Evolutionary conservation across 78 protist species (phyloP), one percentile per base, ranked within the genome.

Genomic region (Andalucia godoyi): DNA sequence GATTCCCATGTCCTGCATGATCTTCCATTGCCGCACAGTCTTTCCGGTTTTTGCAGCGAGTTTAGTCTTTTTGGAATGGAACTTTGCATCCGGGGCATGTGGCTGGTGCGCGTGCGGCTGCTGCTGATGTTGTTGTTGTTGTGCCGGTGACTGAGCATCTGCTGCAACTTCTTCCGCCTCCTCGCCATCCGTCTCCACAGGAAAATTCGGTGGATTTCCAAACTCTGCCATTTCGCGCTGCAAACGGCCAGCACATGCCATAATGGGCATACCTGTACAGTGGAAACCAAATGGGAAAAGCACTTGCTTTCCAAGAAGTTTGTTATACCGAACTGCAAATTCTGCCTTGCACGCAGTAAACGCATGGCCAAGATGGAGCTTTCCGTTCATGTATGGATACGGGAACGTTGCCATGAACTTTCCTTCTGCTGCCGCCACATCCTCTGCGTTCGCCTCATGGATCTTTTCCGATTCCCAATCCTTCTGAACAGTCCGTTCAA

Each of bases 301-400:
- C 21, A 64, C 79, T 17, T 78, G 13, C 80, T 87, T 77, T 33
- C 99, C 99, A 51, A 72, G 58, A 66, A 96, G 54, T 13, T 92
- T 80, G 73, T 92, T 74, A 69, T 76, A 98, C 50, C 93, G 81
- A 29, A 76, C 90, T 23, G 91, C 87, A 60, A 93, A 98, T 73
- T 98, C 99, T 15, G 95, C 82, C 87, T 98, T 98, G 41, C 98
- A 66, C 43, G 92, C 47, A 5, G 98, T 75, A 84, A 96, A 98
- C 4, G 86, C 78, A 78, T 98, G 99, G 41, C 99, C 99, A 18
- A 98, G 66, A 62, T 98, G 99, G 29, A 97, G 90, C 51, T 57
- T 39, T 23, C 99, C 99, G 71, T 98, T 98, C 99, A 98, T 96
- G 86, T 98, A 98, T n/a, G 99, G 99, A 67, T 89, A 98, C 51